Evolutionary conservation across 805 yeast species (phyloP), one percentile per base, ranked within the genome.

Genomic region (Wickerhamiella shivajii): DNA sequence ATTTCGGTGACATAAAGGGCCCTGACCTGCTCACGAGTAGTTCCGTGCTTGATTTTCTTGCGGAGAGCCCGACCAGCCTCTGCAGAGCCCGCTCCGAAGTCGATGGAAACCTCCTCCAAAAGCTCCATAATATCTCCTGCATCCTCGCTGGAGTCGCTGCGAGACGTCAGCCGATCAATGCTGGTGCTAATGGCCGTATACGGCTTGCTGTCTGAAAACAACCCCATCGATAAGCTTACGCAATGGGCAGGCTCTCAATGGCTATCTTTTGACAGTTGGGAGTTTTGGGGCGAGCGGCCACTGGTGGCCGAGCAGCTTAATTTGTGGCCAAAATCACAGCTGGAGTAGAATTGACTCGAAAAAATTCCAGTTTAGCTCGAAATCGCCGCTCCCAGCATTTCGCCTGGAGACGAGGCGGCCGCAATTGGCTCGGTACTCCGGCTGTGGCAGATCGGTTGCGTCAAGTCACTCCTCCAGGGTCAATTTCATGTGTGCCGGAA

Each of bases 1-100:
- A 69, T 56, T 44, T 77, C 79, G 24, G 74, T 53, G 9, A 77
- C 50, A 65, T 48, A 76, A 57, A 84, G 53, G 0, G 93, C 78
- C 29, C 79, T 68, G 34, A 67, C 45, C 51, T 80, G 93, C 43
- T 76, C 77, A 13, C 59, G 55, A 4, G 56, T 50, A 2, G 63
- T 49, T n/a, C 96, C 97, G 50, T 87, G 78, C 57, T 92, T 90
- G 50, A 90, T 59, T 47, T 74, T 73, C 62, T 90, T 90, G 32
- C 98, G 67, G 15, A 90, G 59, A 1, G 94, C 92, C 27, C 97
- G 64, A 0, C 96, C 96, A 2, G 92, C 87, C 52, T 90, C 99
- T 21, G 63, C 54, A 31, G 74, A 61, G 5, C 74, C 64, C 9
- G 56, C 38, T 12, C 31, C 20, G 6, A 54, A 47, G 21, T 62